Percentiles rank a stretch among this genome's conserved stretches.
These are phyloP conservation scores for Fusarium nygamai DNA, from an alignment of 2,329 filamentous ascomycete species.

Conservation along the genomic window DNA sequence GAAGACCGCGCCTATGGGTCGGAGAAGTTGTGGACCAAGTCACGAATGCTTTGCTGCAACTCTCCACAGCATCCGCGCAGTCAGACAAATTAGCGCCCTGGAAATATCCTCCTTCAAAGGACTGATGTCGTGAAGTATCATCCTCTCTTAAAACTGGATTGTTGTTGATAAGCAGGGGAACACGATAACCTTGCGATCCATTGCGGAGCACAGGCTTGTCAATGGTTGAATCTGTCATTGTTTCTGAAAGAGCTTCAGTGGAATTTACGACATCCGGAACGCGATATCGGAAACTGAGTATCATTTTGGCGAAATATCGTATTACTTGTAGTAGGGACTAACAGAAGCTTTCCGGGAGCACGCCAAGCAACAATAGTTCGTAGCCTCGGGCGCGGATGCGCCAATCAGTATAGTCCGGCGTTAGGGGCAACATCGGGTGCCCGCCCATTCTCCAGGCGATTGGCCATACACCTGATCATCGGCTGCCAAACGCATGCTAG, in stretches of 20 bases:
- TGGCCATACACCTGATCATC: too few species aligned
- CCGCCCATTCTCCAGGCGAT: rapidly evolving
- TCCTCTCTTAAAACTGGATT: not conserved
- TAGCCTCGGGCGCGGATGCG: not conserved
- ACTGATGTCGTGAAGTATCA: not conserved
- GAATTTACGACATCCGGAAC: not conserved
- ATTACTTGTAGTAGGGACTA: not conserved
- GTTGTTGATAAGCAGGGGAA: not conserved
- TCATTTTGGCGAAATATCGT: not conserved
- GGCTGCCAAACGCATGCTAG: not conserved
- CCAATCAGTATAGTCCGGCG: not conserved
- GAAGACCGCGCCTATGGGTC: not conserved
- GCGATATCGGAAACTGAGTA: not conserved
- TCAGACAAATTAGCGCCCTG: not conserved
- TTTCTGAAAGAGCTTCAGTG: not conserved
- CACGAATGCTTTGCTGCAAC: not conserved
- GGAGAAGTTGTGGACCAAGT: not conserved
- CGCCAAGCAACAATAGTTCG: not conserved
- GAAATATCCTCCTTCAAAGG: not conserved
- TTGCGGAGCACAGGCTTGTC: not conserved
- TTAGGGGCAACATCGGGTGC: not conserved
- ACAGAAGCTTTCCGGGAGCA: not conserved
- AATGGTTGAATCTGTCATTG: not conserved
- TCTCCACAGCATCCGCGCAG: not conserved
- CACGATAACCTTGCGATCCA: not conserved